A percentile compares a stretch with the other conserved stretches of the same genome.
Conservation (phyloP, 2,329 filamentous ascomycete genomes). For the Tolypocladium endophyticum region DNA sequence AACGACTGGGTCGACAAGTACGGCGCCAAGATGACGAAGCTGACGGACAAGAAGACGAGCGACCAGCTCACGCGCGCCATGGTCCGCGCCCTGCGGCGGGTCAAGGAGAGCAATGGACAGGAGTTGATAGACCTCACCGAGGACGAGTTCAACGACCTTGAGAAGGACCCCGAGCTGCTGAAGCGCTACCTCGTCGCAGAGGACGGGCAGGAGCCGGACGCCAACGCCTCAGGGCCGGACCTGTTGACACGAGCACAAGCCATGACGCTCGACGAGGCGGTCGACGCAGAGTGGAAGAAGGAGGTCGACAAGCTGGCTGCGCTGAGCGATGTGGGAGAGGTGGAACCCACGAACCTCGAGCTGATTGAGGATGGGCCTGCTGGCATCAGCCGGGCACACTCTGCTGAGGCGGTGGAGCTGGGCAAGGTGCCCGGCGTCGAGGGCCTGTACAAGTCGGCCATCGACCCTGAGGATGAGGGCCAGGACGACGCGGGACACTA, state of each 20-base stretch:
- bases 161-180: conserved; percentile 27
- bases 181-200: conserved; percentile 25
- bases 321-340: conserved; percentile 17
- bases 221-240: conserved; percentile 12
- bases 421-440: conserved; percentile 43
- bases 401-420: conserved; percentile 36
- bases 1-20: conserved; percentile 51
- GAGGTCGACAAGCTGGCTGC: conserved; percentile 25
- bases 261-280: conserved; percentile 25
- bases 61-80: conserved; percentile 31
- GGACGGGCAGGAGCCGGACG: conserved; percentile 13
- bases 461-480: conserved; percentile 39
- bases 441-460: conserved; percentile 36
- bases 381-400: conserved; percentile 22
- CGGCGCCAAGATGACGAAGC: conserved; percentile 31
- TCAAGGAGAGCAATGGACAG: conserved; percentile 29
- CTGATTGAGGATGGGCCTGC: conserved; percentile 26
- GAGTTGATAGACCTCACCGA: conserved; percentile 38
- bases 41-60: conserved; percentile 31
- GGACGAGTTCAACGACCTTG: conserved; percentile 31
- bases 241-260: conserved; percentile 23
- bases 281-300: conserved; percentile 23
- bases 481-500: conserved; percentile 40
- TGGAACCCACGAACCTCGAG: conserved; percentile 23
- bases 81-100: conserved; percentile 28